A percentile compares a stretch with the other conserved stretches of the same genome.
Conservation (phyloP, 345 rosid genomes). For the Pelargonium nanum region DNA sequence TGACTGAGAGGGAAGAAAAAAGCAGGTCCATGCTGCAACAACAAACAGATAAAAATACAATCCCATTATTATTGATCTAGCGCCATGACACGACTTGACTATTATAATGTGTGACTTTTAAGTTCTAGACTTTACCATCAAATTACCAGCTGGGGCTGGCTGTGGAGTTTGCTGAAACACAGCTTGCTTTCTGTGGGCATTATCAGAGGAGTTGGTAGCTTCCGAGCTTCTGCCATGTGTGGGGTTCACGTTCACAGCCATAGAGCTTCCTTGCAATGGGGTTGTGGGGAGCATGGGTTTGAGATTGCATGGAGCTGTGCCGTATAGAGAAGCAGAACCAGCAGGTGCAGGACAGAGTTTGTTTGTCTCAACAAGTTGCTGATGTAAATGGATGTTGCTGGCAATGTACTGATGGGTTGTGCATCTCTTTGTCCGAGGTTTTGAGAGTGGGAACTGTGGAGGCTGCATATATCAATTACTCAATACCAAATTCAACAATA, state of each 20-base stretch:
- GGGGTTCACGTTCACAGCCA: constrained; percentile 20
- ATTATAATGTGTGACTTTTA: too few relatives aligned
- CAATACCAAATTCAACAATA: constrained; percentile 10
- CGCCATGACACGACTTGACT: not conserved
- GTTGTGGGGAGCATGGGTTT: constrained; percentile 10
- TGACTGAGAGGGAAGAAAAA: constrained; percentile 39
- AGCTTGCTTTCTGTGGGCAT: constrained; percentile 22
- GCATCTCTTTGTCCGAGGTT: constrained; percentile 44
- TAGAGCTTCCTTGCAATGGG: constrained; percentile 23
- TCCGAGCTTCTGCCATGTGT: constrained; percentile 25
- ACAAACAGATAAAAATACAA: not conserved
- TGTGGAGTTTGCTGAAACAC: constrained; percentile 23
- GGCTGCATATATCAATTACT: constrained; percentile 16
- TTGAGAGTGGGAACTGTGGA: constrained; percentile 23
- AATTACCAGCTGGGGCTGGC: constrained; percentile 23
- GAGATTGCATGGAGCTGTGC: constrained; percentile 21
- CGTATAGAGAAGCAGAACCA: constrained; percentile 19
- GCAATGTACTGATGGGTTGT: constrained; percentile 50
- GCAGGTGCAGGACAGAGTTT: constrained; percentile 28
- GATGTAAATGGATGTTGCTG: constrained; percentile 39
- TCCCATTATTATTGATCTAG: not conserved
- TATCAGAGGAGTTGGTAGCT: constrained; percentile 11
- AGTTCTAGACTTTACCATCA: constrained; percentile 28
- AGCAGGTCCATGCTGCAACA: constrained; percentile 37
- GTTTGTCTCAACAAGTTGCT: constrained; percentile 32